A percentile compares a stretch with the other conserved stretches of the same genome.
These are phyloP conservation scores for Cladophialophora chaetospira DNA, from an alignment of 2,329 filamentous ascomycete species.

Conservation along the genomic window DNA sequence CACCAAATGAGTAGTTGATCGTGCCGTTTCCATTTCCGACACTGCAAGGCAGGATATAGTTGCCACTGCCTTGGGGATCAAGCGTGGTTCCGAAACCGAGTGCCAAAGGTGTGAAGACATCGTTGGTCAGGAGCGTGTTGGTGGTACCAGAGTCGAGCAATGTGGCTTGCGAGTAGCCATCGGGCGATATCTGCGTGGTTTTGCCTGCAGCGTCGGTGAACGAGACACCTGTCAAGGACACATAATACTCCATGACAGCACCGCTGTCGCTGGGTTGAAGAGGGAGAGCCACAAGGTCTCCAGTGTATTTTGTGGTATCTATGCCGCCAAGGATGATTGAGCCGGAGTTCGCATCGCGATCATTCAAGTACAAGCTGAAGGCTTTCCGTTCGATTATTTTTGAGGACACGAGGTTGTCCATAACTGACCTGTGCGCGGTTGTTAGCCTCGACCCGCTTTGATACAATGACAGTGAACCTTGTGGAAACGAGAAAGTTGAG, in stretches of 20 bases:
- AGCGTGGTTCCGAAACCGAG: slow-evolving; percentile 56
- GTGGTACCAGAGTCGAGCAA: slow-evolving; percentile 75
- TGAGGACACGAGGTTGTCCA: slow-evolving; percentile 27
- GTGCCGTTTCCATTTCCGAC: slow-evolving; percentile 43
- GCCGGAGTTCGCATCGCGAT: slow-evolving; percentile 22
- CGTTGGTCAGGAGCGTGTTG: slow-evolving; percentile 66
- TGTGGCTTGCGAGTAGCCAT: slow-evolving; percentile 54
- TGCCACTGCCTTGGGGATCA: slow-evolving; percentile 38
- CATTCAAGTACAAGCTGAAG: slow-evolving; percentile 31
- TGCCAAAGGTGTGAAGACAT: slow-evolving; percentile 57
- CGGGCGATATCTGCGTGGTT: slow-evolving; percentile 45
- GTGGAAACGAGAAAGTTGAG: too few relatives aligned
- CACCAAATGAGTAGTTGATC: slow-evolving; percentile 56
- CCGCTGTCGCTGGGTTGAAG: slow-evolving; percentile 16
- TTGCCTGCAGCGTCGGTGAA: slow-evolving; percentile 42
- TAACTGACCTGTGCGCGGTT: too few relatives aligned
- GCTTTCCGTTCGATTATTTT: slow-evolving; percentile 26
- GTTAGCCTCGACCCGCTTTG: too few relatives aligned
- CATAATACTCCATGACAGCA: slow-evolving; percentile 58
- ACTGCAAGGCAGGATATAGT: slow-evolving; percentile 48
- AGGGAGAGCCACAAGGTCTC: slow-evolving; percentile 66
- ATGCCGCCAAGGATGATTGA: slow-evolving; percentile 74
- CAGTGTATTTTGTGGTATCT: slow-evolving; percentile 65
- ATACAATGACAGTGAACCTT: too few relatives aligned
- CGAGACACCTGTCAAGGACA: slow-evolving; percentile 46